A percentile compares a stretch with the other conserved stretches of the same genome.
These are phyloP conservation scores for Pichia inconspicua DNA, from an alignment of 1,139 yeast species.

Conservation along the genomic window DNA sequence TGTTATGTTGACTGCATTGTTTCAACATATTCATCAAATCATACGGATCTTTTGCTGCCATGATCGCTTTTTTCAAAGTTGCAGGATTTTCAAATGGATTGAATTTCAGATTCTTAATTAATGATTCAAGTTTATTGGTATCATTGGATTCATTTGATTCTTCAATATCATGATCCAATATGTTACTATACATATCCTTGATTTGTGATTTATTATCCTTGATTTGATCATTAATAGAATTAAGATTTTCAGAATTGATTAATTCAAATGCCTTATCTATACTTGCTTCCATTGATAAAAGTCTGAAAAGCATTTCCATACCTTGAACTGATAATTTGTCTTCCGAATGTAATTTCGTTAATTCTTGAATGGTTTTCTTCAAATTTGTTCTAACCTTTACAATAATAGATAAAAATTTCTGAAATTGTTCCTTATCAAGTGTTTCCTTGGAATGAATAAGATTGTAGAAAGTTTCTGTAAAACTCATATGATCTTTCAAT, in stretches of 20 bases:
- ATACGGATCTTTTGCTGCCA: slow-evolving; percentile 46
- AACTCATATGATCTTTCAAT: slow-evolving; percentile 19
- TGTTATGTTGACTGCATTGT: slow-evolving; percentile 43
- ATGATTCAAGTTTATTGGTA: neutral
- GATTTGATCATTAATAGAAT: neutral
- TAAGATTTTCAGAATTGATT: slow-evolving; percentile 8
- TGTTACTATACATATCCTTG: neutral
- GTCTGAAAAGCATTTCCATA: slow-evolving; percentile 59
- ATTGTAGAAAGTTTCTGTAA: slow-evolving; percentile 32
- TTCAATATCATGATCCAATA: neutral
- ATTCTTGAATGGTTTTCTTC: slow-evolving; percentile 46
- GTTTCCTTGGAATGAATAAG: slow-evolving; percentile 20
- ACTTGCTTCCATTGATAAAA: slow-evolving; percentile 58
- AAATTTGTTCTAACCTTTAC: slow-evolving; percentile 39
- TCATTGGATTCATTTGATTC: slow-evolving; percentile 28
- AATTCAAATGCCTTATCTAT: slow-evolving; percentile 54
- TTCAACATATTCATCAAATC: slow-evolving; percentile 44
- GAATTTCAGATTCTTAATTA: neutral
- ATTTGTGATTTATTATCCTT: neutral
- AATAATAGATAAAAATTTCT: slow-evolving; percentile 39
- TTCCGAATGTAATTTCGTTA: slow-evolving; percentile 47
- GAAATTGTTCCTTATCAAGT: slow-evolving; percentile 27
- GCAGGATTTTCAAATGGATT: slow-evolving; percentile 36
- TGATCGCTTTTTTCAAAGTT: slow-evolving; percentile 42
- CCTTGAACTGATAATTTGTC: slow-evolving; percentile 55